Conservation (phyloP, 108 stramenopile genomes). For the Cyclotella choctawhatcheeana region DNA sequence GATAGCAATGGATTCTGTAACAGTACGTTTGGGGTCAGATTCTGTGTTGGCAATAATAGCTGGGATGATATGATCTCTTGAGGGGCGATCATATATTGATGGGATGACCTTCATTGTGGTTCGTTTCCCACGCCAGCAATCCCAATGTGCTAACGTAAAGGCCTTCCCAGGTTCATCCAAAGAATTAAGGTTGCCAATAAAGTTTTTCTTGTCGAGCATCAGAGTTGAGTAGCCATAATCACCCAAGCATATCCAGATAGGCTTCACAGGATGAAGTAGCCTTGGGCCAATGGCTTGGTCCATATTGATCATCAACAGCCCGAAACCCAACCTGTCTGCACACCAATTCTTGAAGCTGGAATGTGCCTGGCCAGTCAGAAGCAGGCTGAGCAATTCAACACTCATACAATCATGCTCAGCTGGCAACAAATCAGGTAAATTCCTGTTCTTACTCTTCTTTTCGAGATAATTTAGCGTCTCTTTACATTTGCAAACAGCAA, state of each 20-base stretch:
- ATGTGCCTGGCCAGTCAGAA: slow-evolving; percentile 66
- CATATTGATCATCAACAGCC: slow-evolving; percentile 51
- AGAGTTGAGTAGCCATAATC: slow-evolving; percentile 68
- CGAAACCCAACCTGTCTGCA: slow-evolving; percentile 65
- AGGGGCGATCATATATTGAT: slow-evolving; percentile 29
- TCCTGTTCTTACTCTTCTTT: slow-evolving; percentile 29
- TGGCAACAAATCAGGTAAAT: slow-evolving; percentile 31
- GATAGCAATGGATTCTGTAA: slow-evolving; percentile 18
- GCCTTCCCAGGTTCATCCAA: slow-evolving; percentile 56
- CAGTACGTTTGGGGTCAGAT: slow-evolving; percentile 25
- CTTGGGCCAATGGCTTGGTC: slow-evolving; percentile 31
- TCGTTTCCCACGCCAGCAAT: slow-evolving; percentile 65
- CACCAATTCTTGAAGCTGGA: slow-evolving; percentile 61
- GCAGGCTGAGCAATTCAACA: slow-evolving; percentile 65
- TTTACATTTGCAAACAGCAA: slow-evolving; percentile 37
- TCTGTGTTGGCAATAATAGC: neutral
- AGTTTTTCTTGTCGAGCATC: slow-evolving; percentile 43
- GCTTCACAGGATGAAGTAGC: slow-evolving; percentile 62
- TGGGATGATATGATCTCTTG: too few species aligned
- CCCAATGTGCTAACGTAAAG: slow-evolving; percentile 67
- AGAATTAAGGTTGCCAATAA: slow-evolving; percentile 30
- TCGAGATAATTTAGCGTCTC: slow-evolving; percentile 25
- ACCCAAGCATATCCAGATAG: slow-evolving; percentile 76
- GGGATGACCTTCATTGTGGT: slow-evolving; percentile 61
- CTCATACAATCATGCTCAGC: slow-evolving; percentile 63